Evolutionary conservation across 352 stramenopile genomes (phyloP), one percentile per base, ranked within the genome.

Genomic region (Pythium coloratum): DNA sequence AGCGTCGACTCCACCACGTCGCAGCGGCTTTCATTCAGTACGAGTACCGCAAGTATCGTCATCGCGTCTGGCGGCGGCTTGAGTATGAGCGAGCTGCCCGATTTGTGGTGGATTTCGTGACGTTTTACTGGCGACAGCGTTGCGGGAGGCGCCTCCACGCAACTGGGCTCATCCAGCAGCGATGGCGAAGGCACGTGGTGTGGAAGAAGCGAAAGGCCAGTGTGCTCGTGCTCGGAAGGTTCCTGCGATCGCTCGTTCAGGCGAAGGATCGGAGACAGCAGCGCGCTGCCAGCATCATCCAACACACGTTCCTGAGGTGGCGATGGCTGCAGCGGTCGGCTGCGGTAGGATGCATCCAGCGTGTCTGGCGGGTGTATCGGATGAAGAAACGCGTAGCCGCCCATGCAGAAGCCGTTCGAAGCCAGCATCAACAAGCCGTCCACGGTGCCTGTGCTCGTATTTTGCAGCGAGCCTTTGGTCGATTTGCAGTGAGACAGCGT

Each of bases 1-100:
- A 70, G 24, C 71, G 80, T 26, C 88, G 90, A 50, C 71, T 91
- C 16, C 64, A 85, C 32, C 76, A 90, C 38, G 80, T 89, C 16
- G 82, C 84, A 7, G 82, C 81, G 2, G 76, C 79, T 0, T 91
- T 89, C 67, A 88, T 93, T 46, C 84, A 93, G 62, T 81, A 87
- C 56, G 55, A 88, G 30, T 90, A 78, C 75, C 75, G 82, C 6
- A 73, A 70, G 2, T 75, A 69, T 24, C 26, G 50, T 49, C 66
- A 62, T 55, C 64, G 51, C 36, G 59, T 0, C 49, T 46, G n/a
- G 13, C 33, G 40, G 64, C 77, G 50, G 26, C 60, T 51, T 46
- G 53, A 4, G 26, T 70, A 34, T 63, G 71, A 53, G 38, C 68
- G 67, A 55, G 76, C 81, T 34, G 66, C 66, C 40, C 66, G 56